Conservation (phyloP, 768 basidiomycete species). For the Amylocystis lapponica region DNA sequence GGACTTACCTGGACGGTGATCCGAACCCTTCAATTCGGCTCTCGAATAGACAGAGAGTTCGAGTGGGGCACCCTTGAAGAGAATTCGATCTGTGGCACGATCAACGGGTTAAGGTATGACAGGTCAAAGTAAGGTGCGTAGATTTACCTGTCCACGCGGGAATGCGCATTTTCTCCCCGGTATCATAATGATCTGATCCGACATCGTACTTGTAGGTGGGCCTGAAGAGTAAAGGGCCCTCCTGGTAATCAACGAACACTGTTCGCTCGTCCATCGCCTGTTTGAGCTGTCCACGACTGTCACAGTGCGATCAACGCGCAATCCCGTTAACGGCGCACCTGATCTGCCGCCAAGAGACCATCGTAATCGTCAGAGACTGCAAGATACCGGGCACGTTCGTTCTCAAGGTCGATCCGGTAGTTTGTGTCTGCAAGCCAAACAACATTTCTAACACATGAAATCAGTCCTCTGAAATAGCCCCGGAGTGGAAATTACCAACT, state of each 20-base stretch:
- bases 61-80: conserved; percentile 71
- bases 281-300: conserved; percentile 47
- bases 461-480: conserved; percentile 1
- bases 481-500: conserved; percentile 48
- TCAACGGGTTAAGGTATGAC: background rate
- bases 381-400: conserved; percentile 68
- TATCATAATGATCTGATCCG: conserved; percentile 84
- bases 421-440: conserved; percentile 96
- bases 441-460: conserved; percentile 56
- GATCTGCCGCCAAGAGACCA: conserved; percentile 74
- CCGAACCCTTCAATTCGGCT: conserved; percentile 85
- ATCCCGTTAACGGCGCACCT: conserved; percentile 45
- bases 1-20: conserved; percentile 84
- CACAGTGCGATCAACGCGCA: background rate
- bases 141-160: conserved; percentile 93
- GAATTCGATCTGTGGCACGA: conserved; percentile 67
- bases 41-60: conserved; percentile 77
- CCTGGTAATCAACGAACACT: conserved; percentile 79
- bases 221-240: conserved; percentile 85
- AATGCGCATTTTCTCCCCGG: conserved; percentile 92
- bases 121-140: background rate
- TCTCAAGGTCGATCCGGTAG: conserved; percentile 87
- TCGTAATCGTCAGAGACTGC: conserved; percentile 65
- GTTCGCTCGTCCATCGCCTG: conserved; percentile 64
- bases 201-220: conserved; percentile 94